Evolutionary conservation across 2,329 filamentous ascomycete genomes (phyloP).

Genomic region (Ascosphaera acerosa): DNA sequence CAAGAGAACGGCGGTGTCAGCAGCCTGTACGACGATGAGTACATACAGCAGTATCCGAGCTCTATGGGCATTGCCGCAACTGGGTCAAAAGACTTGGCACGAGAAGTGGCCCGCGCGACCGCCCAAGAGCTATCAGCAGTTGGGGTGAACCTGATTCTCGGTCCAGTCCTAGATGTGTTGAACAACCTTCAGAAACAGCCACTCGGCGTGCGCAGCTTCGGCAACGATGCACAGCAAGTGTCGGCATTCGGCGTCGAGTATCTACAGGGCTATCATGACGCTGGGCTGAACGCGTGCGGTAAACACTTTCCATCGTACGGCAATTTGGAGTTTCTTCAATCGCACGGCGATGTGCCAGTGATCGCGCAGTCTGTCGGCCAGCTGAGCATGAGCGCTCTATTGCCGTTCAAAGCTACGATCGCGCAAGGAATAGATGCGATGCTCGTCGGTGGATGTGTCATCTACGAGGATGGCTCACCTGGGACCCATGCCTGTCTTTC

Average conservation of each 20-base stretch:
- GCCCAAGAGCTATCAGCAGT: slow-evolving; percentile 80
- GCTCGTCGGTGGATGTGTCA: slow-evolving; percentile 87
- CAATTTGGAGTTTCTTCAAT: slow-evolving; percentile 79
- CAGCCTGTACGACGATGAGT: slow-evolving; percentile 84
- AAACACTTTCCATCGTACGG: slow-evolving; percentile 96
- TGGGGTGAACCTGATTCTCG: slow-evolving; percentile 87
- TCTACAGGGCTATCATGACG: slow-evolving; percentile 81
- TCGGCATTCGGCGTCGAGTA: slow-evolving; percentile 78
- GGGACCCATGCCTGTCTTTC: slow-evolving; percentile 88
- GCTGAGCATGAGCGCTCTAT: slow-evolving; percentile 67
- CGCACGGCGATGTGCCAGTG: slow-evolving; percentile 73
- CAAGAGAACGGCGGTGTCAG: slow-evolving; percentile 98
- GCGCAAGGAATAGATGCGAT: slow-evolving; percentile 70
- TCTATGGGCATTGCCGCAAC: slow-evolving; percentile 94
- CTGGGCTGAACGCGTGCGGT: slow-evolving; percentile 66
- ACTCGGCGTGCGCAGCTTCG: slow-evolving; percentile 64
- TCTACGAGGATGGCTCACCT: slow-evolving; percentile 75
- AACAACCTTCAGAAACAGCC: slow-evolving; percentile 84
- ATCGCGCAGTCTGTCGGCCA: slow-evolving; percentile 90
- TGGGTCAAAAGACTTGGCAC: slow-evolving; percentile 60
- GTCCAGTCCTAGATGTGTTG: slow-evolving; percentile 76
- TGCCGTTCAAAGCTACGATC: slow-evolving; percentile 81
- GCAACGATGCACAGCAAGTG: slow-evolving; percentile 86
- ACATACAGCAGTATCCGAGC: slow-evolving; percentile 87
- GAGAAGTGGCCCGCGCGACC: slow-evolving; percentile 76